Evolutionary conservation across 305 asterid genomes (phyloP).

Genomic region (Fraxinus greggii): DNA sequence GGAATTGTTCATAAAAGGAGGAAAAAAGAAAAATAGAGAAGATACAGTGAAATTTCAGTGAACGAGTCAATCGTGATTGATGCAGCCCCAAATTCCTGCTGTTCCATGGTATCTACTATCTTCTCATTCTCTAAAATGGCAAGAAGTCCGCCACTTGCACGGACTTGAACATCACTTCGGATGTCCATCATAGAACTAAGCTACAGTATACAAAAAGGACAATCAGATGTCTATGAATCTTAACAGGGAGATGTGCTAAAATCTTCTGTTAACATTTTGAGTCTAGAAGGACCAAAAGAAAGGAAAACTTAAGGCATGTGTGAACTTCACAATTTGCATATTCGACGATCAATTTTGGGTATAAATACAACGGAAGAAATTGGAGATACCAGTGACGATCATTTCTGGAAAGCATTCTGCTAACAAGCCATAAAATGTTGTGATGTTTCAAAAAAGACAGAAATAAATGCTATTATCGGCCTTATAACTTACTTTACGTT

Average conservation of each 20-base stretch:
- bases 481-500: not conserved
- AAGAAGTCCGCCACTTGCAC: constrained; percentile 96
- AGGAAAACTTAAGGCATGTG: not conserved
- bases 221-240: constrained; percentile 20
- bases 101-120: constrained; percentile 72
- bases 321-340: not conserved
- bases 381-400: not conserved
- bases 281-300: not conserved
- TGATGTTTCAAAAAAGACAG: not conserved
- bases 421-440: not conserved
- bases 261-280: constrained; percentile 10
- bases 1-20: constrained; percentile 11
- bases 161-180: constrained; percentile 87
- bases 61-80: constrained; percentile 76
- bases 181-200: constrained; percentile 95
- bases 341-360: not conserved
- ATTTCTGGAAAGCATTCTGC: not conserved
- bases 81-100: constrained; percentile 59
- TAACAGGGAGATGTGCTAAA: constrained; percentile 10
- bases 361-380: not conserved
- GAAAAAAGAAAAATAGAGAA: constrained; percentile 23
- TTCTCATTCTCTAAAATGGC: constrained; percentile 93
- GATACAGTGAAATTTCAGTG: constrained; percentile 86
- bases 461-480: not conserved
- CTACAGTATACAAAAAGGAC: constrained; percentile 41